A percentile compares a stretch with the other conserved stretches of the same genome.
phyloP scores from a whole-genome alignment of 805 yeast species.

The Starmerella powellii region DNA sequence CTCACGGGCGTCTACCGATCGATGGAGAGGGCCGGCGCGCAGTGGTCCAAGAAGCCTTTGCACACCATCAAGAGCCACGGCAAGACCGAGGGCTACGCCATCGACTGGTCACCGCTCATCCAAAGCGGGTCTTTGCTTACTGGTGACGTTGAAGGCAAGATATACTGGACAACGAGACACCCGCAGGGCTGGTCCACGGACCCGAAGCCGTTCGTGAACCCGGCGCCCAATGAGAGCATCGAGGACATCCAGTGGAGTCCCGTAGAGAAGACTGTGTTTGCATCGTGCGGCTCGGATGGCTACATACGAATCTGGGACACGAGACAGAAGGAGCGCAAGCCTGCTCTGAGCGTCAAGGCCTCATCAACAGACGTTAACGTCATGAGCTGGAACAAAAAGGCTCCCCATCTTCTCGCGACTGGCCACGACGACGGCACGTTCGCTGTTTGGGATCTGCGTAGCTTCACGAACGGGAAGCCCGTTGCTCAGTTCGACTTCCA shows the following conservation, averaged over 20 bases:
- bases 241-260: constrained; percentile 97
- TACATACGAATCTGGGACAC: constrained; percentile 92
- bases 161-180: constrained; percentile 66
- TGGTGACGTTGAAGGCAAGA: constrained; percentile 81
- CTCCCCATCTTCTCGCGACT: constrained; percentile 76
- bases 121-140: constrained; percentile 69
- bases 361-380: constrained; percentile 81
- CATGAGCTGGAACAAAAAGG: constrained; percentile 85
- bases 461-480: constrained; percentile 59
- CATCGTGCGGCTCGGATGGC: constrained; percentile 91
- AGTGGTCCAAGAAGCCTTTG: constrained; percentile 67
- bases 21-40: constrained; percentile 77
- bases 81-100: constrained; percentile 91
- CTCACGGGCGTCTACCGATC: constrained; percentile 66
- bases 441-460: constrained; percentile 96
- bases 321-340: constrained; percentile 80
- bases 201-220: constrained; percentile 50
- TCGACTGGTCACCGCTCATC: constrained; percentile 89
- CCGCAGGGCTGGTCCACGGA: constrained; percentile 75
- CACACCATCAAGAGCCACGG: constrained; percentile 81
- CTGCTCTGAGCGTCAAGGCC: constrained; percentile 75
- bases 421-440: constrained; percentile 97
- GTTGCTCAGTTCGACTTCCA: constrained; percentile 95
- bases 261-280: constrained; percentile 83
- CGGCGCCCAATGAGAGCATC: constrained; percentile 49